Evolutionary conservation across 805 yeast genomes (phyloP).

Genomic region (Sungouiella blattae): DNA sequence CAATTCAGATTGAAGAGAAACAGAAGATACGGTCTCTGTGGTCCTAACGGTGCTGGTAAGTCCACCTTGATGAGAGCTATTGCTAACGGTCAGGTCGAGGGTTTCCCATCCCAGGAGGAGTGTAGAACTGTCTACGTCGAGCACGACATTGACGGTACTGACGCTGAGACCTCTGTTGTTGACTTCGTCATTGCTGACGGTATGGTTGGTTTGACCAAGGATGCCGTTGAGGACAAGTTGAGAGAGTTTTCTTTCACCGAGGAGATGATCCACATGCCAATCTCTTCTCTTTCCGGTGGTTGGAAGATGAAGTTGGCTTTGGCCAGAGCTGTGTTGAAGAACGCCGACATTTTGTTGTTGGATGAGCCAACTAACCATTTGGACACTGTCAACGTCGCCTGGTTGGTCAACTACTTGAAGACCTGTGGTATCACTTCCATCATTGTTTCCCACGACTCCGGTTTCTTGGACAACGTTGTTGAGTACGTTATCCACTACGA

Average conservation of each 20-base stretch:
- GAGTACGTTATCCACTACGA: slow-evolving; percentile 99
- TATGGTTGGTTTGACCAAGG: slow-evolving; percentile 68
- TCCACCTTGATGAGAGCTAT: slow-evolving; percentile 85
- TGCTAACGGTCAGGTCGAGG: slow-evolving; percentile 98
- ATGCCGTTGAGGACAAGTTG: slow-evolving; percentile 69
- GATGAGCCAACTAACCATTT: slow-evolving; percentile 99
- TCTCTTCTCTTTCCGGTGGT: slow-evolving; percentile 98
- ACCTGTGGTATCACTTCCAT: slow-evolving; percentile 98
- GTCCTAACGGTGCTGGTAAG: slow-evolving; percentile 54
- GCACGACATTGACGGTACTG: slow-evolving; percentile 98
- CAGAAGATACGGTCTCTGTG: slow-evolving; percentile 98
- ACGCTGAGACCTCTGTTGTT: slow-evolving; percentile 91
- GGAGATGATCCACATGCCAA: slow-evolving; percentile 91
- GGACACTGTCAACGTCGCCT: slow-evolving; percentile 99
- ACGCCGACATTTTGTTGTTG: slow-evolving; percentile 94
- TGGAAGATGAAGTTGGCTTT: slow-evolving; percentile 99
- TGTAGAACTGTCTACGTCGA: slow-evolving; percentile 99
- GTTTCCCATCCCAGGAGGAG: slow-evolving; percentile 99
- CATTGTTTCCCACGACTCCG: slow-evolving; percentile 98
- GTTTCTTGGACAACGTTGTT: slow-evolving; percentile 95
- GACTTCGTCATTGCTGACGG: slow-evolving; percentile 88
- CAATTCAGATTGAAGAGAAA: slow-evolving; percentile 98
- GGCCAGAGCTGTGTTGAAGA: slow-evolving; percentile 98
- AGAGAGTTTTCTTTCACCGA: slow-evolving; percentile 90
- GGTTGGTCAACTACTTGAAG: slow-evolving; percentile 98